Evolutionary conservation across 441 rosid species (phyloP), one percentile per base, ranked within the genome.

Genomic region (Gossypium gossypioides): DNA sequence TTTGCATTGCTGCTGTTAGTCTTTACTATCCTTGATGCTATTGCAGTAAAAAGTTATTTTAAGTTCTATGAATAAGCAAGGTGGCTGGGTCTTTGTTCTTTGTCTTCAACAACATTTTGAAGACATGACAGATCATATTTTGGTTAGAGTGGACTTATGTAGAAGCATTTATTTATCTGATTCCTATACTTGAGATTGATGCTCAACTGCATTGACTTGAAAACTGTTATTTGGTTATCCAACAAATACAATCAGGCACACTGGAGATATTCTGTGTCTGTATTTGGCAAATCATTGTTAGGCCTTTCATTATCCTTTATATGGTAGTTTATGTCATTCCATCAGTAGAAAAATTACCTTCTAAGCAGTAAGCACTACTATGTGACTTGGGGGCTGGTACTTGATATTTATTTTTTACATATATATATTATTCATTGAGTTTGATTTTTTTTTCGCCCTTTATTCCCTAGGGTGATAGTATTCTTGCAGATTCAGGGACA

Each of bases 401-500:
- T 67, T 25, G 42, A 7, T 24, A 18, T 25, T 25, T 24, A 15
- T 48, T n/a, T 24, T 48, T n/a, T 67, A 6, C 3, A 15, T 24
- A 46, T 22, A 4, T 40, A 40, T 8, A 8, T 40, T 37, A 7
- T 22, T 66, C 22, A 66, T 24, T 24, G 56, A 66, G 22, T 66
- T 66, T 48, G 57, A 7, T 24, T 48, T 25, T 9, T 9, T 3
- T 2, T 37, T 8, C 44, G 8, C 44, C 25, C 62, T 32, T 9
- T 58, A 54, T 80, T 79, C 55, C 75, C 32, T 74, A 96, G 99
- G 97, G 97, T 44, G 80, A 83, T 61, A 96, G 96, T 81, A 90
- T 96, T 69, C 94, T 96, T 72, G 99, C 99, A 60, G 99, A 96
- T 80, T 87, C 98, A 61, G 99, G 97, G 73, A 91, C 99, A 4